Conservation (phyloP, 768 basidiomycete genomes). For the Gyrodon lividus region DNA sequence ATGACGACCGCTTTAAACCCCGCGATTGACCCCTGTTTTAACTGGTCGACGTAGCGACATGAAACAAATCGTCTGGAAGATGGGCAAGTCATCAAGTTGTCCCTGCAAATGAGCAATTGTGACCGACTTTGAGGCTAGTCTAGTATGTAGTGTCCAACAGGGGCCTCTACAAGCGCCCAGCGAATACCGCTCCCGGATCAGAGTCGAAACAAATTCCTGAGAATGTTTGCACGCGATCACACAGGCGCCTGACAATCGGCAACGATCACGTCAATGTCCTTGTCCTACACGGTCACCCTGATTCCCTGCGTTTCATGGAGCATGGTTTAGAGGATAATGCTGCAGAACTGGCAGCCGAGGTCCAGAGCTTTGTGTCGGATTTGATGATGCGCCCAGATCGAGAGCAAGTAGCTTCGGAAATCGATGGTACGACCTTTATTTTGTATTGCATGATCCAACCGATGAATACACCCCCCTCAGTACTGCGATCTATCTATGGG, state of each 20-base stretch:
- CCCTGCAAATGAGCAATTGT: too few species aligned
- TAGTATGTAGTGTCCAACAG: too few species aligned
- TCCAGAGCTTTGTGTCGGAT: slow-evolving; percentile 27
- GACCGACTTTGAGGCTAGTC: too few species aligned
- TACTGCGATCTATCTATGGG: slow-evolving; percentile 83
- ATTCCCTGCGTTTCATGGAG: slow-evolving; percentile 14
- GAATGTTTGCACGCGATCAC: slow-evolving; percentile 1
- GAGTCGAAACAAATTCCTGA: too few species aligned
- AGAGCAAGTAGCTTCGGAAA: slow-evolving; percentile 47
- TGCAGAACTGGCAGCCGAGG: slow-evolving; percentile 17
- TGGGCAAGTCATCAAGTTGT: too few species aligned
- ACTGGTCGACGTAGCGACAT: too few species aligned
- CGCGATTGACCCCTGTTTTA: background rate
- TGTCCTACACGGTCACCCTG: background rate
- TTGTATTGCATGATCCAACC: slow-evolving; percentile 5
- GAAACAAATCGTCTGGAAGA: too few species aligned
- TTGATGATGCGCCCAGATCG: slow-evolving; percentile 35
- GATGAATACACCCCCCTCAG: slow-evolving; percentile 35
- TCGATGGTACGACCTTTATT: slow-evolving; percentile 36
- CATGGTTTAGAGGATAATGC: slow-evolving; percentile 6
- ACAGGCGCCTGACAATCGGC: slow-evolving; percentile 7
- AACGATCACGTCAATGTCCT: slow-evolving; percentile 10
- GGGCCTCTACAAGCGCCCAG: too few species aligned
- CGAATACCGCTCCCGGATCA: too few species aligned
- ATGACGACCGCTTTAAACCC: background rate